Base-by-base conservation (phyloP, 129 eudicot species). In the Oenanthe sinensis region DNA sequence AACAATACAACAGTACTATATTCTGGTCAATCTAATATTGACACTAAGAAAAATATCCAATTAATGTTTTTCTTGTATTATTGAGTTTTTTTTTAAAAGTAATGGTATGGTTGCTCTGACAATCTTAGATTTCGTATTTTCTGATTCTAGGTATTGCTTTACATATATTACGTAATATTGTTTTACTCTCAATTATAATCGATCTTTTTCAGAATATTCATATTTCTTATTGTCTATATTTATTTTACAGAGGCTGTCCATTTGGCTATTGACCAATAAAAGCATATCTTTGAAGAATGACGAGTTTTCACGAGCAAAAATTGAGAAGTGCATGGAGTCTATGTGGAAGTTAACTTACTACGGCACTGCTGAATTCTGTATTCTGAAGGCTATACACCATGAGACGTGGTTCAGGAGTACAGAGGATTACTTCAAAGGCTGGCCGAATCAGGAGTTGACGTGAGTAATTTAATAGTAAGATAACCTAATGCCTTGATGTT, bases 271-370 rank as follows among this genome's bases (percentile, higher is more conserved):
- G 84, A 83, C 81, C 74, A 80, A 72, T 42, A 87, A 90, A 77
- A 49, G 71, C 26, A 71, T 81, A 83, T 87, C 80, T 9, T 65
- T 85, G 74, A 94, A 85, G 78, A 78, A 87, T 49, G 83, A 88
- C 69, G 86, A 90, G 79, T 82, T 84, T 58, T 85, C 92, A 71
- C 85, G 50, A 40, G 82, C 75, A 67, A 95, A 91, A 76, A 82
- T 90, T 50, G 85, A 78, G 1, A 95, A 95, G 81, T 77, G 91
- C 81, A 87, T 96, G 24, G 97, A 95, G 81, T 95, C 98, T 47
- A 81, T 95, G 90, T 95, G 98, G 98, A 95, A 95, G 84, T 83
- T 95, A 49, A 86, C 87, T 45, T 95, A 91, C 88, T 95, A 95
- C 76, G 94, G 89, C 19, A 86, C 88, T 75, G 60, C 89, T 76